Evolutionary conservation across 169 alveolate species (phyloP).

Genomic region (Pseudocohnilembus persalinus): DNA sequence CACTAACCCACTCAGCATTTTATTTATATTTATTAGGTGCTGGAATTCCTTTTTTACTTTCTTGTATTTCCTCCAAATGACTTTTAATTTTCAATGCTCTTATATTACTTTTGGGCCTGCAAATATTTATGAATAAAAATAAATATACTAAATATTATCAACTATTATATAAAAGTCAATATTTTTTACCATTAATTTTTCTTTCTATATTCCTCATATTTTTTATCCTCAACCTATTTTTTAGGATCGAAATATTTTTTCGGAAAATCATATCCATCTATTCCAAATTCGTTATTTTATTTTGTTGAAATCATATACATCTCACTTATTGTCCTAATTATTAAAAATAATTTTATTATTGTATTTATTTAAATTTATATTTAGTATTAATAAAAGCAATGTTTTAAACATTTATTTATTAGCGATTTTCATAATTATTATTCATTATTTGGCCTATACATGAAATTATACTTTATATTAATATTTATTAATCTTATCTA

Average conservation of each 20-base stretch:
- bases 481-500: neutral
- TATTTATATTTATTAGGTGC: slow-evolving; percentile 17
- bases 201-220: slow-evolving; percentile 31
- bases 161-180: too few species aligned
- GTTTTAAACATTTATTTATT: too few species aligned
- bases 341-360: too few species aligned
- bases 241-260: slow-evolving; percentile 39
- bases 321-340: neutral
- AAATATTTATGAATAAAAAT: too few species aligned
- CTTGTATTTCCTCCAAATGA: slow-evolving; percentile 25
- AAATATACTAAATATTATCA: slow-evolving; percentile 2
- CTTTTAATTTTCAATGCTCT: slow-evolving; percentile 38
- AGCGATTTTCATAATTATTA: neutral
- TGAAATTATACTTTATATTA: neutral
- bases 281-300: slow-evolving; percentile 10
- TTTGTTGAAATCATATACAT: neutral
- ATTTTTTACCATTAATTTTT: slow-evolving; percentile 12
- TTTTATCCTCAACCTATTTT: slow-evolving; percentile 41
- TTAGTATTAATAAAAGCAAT: neutral
- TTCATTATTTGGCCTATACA: neutral
- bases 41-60: slow-evolving; percentile 1
- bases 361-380: too few species aligned
- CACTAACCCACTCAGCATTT: slow-evolving; percentile 19
- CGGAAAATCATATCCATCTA: slow-evolving; percentile 46
- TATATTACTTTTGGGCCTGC: slow-evolving; percentile 19